Conservation (phyloP, 139 green algal species). For the Pseudopediastrum boryanum region DNA sequence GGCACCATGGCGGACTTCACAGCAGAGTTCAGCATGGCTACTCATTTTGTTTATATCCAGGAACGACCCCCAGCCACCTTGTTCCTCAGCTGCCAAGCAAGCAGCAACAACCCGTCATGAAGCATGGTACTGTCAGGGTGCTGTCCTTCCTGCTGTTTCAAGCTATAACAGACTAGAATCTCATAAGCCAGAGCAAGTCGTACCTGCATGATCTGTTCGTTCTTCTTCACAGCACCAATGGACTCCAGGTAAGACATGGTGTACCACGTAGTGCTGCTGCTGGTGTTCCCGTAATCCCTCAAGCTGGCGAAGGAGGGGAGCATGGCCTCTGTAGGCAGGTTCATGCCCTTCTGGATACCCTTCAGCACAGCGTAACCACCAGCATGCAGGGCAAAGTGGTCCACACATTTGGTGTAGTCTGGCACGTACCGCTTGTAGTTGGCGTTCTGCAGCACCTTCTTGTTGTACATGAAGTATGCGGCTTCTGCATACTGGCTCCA, state of each 20-base stretch:
- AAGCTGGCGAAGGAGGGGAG: conserved; percentile 59
- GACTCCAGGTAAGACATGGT: conserved; percentile 49
- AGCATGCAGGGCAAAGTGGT: conserved; percentile 66
- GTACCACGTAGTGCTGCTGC: conserved; percentile 54
- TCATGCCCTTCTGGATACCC: conserved; percentile 56
- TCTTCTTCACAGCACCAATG: conserved; percentile 36
- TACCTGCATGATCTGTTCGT: conserved; percentile 42
- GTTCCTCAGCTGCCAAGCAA: too few relatives aligned
- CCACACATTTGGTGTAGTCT: conserved; percentile 54
- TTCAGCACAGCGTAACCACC: conserved; percentile 71
- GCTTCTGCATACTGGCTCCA: conserved; percentile 58
- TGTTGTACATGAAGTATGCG: conserved; percentile 35
- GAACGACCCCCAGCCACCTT: too few relatives aligned
- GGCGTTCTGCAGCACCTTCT: conserved; percentile 30
- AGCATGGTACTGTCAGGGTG: too few relatives aligned
- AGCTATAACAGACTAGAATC: too few relatives aligned
- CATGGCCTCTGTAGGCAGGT: conserved; percentile 50
- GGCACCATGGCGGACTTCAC: too few relatives aligned
- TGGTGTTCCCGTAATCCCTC: conserved; percentile 63
- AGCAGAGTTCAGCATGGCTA: too few relatives aligned
- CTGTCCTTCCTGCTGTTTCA: too few relatives aligned
- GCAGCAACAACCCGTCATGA: too few relatives aligned
- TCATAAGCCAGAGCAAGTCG: background rate
- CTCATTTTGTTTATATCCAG: too few relatives aligned
- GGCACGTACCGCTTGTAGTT: conserved; percentile 47